Base-by-base conservation (phyloP, 2,329 filamentous ascomycete genomes). In the Lachnellula occidentalis region DNA sequence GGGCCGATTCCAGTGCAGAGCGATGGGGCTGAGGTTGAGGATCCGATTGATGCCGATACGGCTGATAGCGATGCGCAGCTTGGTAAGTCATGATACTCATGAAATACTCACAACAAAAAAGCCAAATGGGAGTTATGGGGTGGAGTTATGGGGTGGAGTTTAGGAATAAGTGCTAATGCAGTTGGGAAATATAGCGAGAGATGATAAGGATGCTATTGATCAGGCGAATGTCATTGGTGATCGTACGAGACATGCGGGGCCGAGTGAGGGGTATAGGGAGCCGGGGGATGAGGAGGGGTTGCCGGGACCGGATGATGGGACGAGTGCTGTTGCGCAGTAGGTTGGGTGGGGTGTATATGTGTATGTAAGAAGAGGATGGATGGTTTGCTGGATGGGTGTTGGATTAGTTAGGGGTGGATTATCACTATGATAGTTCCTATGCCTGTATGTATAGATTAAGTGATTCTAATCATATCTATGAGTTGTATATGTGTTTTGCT, bases 51-150 rank as follows among this genome's bases (percentile, higher is more conserved):
- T 12, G 59, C 52, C 2, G 51, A 53, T 7, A 64, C 55, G 8
- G 70, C 69, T 11, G 69, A 74, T 50, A 63, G 64, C 0, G 71
- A 72, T 45, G 60, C 60, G 55, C 69, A 72, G 51, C 64, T 73
- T 5, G 67, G 71, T 73, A 64, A 17, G 47, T 31, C 21, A 15
- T 8, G 8, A 2, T n/a, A 9, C 22, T 24, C 24, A 24, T 5
- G 24, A 24, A 6, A 24, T n/a, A n/a, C n/a, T n/a, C n/a, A n/a
- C n/a, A n/a, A n/a, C n/a, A n/a, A n/a, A n/a, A n/a, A n/a, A n/a
- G n/a, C n/a, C n/a, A n/a, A n/a, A n/a, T n/a, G n/a, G n/a, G n/a
- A n/a, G n/a, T n/a, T n/a, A n/a, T n/a, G n/a, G n/a, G n/a, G n/a
- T n/a, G n/a, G n/a, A n/a, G n/a, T n/a, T n/a, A n/a, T n/a, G n/a